Evolutionary conservation across 345 rosid genomes (phyloP).

Genomic region (Moringa oleifera): DNA sequence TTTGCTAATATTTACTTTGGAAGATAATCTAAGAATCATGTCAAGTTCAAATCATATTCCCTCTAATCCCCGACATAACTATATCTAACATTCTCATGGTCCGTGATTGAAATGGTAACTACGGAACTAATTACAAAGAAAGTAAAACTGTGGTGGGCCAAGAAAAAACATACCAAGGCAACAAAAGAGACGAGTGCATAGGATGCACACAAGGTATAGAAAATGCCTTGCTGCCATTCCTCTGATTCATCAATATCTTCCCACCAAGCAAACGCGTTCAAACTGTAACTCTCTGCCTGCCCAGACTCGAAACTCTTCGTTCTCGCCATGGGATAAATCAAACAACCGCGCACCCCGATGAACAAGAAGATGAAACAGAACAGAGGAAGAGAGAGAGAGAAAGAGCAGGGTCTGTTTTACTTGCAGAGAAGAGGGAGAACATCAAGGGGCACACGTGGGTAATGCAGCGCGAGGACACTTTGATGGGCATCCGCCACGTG

Average conservation of each 20-base stretch:
- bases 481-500: slow-evolving; percentile 9
- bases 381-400: not conserved
- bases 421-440: not conserved
- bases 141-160: not conserved
- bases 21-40: no score
- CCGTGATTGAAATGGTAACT: no score
- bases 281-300: not conserved
- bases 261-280: slow-evolving; percentile 35
- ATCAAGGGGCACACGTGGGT: slow-evolving; percentile 3
- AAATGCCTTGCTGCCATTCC: slow-evolving; percentile 52
- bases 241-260: slow-evolving; percentile 43
- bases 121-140: no score
- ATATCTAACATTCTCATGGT: no score
- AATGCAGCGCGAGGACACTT: not conserved
- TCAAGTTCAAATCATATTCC: no score
- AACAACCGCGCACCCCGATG: not conserved
- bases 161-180: slow-evolving; percentile 36
- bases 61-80: no score
- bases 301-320: slow-evolving; percentile 9
- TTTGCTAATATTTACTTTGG: no score
- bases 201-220: slow-evolving; percentile 34
- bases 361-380: not conserved
- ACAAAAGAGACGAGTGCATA: slow-evolving; percentile 52
- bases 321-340: slow-evolving; percentile 14
- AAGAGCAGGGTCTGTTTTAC: not conserved